Percentiles rank a stretch among this genome's conserved stretches.
Conservation (phyloP, 2,329 filamentous ascomycete species). For the Botrytis deweyae region DNA sequence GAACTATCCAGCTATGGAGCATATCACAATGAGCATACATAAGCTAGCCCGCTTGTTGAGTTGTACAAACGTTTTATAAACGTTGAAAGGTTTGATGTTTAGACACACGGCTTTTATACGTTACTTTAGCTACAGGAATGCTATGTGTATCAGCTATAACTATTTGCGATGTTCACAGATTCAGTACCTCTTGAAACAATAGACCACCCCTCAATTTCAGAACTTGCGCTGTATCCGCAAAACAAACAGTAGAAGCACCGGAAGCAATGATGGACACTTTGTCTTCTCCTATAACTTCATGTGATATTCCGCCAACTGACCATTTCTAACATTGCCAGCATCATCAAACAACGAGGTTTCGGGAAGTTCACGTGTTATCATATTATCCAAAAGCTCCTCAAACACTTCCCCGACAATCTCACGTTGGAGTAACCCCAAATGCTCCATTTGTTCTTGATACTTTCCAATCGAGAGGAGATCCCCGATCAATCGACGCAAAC, state of each 20-base stretch:
- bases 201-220: background rate
- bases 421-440: background rate
- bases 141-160: background rate
- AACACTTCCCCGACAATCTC: background rate
- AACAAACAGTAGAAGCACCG: background rate
- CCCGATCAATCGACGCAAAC: background rate
- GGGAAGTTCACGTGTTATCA: background rate
- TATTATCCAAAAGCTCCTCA: background rate
- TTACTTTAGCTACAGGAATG: background rate
- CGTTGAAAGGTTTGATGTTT: background rate
- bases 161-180: background rate
- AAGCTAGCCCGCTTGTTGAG: background rate
- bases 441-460: background rate
- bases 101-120: background rate
- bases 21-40: no score
- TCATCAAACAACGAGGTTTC: background rate
- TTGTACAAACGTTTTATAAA: background rate
- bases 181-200: background rate
- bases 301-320: background rate
- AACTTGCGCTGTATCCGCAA: background rate
- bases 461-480: background rate
- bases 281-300: background rate
- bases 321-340: no score
- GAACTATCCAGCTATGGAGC: background rate
- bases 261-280: background rate